Percentiles rank a stretch among this genome's conserved stretches.
Evolutionary conservation across 2,329 filamentous ascomycete species (phyloP).

Genomic region (Alternaria postmessia): DNA sequence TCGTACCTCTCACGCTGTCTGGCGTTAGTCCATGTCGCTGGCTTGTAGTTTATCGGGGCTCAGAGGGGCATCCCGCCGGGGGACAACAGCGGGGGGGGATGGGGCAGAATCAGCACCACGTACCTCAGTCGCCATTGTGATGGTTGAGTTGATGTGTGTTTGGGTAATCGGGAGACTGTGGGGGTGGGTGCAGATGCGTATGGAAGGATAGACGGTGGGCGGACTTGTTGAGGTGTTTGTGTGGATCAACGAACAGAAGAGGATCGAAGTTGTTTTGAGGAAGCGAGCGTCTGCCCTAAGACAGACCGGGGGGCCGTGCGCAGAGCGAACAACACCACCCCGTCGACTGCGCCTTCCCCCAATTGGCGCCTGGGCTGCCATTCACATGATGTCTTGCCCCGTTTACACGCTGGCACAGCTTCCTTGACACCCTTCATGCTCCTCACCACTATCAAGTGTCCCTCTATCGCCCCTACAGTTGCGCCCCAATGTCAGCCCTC

Average conservation of each 20-base stretch:
- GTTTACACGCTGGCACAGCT: slow-evolving; percentile 13
- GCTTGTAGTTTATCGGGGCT: slow-evolving; percentile 41
- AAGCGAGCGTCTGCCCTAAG: slow-evolving; percentile 39
- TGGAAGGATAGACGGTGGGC: slow-evolving; percentile 34
- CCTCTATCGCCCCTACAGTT: neutral
- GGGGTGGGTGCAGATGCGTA: slow-evolving; percentile 31
- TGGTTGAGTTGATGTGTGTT: slow-evolving; percentile 25
- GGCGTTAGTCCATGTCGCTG: slow-evolving; percentile 48
- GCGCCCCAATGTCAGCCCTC: neutral
- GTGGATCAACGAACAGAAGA: slow-evolving; percentile 32
- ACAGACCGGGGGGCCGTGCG: slow-evolving; percentile 19
- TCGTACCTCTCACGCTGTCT: slow-evolving; percentile 60
- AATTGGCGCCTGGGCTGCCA: slow-evolving; percentile 22
- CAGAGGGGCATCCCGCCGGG: slow-evolving; percentile 52
- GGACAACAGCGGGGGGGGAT: slow-evolving; percentile 48
- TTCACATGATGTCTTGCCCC: slow-evolving; percentile 28
- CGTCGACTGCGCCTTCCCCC: slow-evolving; percentile 33
- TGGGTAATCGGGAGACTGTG: slow-evolving; percentile 22
- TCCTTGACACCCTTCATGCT: neutral
- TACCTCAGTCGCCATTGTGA: slow-evolving; percentile 71
- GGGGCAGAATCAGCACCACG: slow-evolving; percentile 52
- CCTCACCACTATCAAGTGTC: neutral
- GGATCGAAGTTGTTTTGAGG: slow-evolving; percentile 41
- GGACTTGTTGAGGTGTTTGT: slow-evolving; percentile 35
- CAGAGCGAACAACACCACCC: slow-evolving; percentile 31